phyloP scores from a whole-genome alignment of 1,284 basidiomycete genomes.

The Leccinum angustisporum region DNA sequence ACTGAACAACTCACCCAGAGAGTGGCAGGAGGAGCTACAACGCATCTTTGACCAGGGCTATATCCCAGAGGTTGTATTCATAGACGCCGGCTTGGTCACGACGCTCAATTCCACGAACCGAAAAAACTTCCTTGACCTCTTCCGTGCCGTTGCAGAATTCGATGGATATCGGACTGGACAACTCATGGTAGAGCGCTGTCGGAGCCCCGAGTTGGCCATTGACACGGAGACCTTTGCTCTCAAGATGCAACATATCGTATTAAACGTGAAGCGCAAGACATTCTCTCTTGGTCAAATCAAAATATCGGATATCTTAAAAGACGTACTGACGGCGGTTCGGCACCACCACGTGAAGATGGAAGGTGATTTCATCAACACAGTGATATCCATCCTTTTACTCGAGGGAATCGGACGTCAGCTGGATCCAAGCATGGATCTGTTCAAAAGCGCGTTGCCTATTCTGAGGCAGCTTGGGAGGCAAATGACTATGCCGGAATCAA shows the following conservation, averaged over 20 bases:
- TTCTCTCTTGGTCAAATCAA: slow-evolving; percentile 96
- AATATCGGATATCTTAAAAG: slow-evolving; percentile 89
- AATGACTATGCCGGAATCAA: slow-evolving; percentile 78
- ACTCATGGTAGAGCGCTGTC: slow-evolving; percentile 95
- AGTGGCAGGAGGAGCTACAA: slow-evolving; percentile 76
- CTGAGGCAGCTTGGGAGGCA: slow-evolving; percentile 85
- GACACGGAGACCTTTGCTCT: slow-evolving; percentile 95
- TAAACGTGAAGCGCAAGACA: slow-evolving; percentile 93
- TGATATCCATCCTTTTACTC: slow-evolving; percentile 89
- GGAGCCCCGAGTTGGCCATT: slow-evolving; percentile 87
- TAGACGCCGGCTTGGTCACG: slow-evolving; percentile 95
- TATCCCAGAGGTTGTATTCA: slow-evolving; percentile 92
- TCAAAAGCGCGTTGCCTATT: slow-evolving; percentile 91
- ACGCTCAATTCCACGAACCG: slow-evolving; percentile 82
- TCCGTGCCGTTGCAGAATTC: slow-evolving; percentile 93
- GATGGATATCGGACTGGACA: slow-evolving; percentile 94
- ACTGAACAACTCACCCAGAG: slow-evolving; percentile 54
- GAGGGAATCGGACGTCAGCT: slow-evolving; percentile 96
- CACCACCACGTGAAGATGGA: slow-evolving; percentile 98
- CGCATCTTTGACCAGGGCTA: slow-evolving; percentile 73
- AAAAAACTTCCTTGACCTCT: slow-evolving; percentile 94
- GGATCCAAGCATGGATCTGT: slow-evolving; percentile 90
- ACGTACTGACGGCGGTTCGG: slow-evolving; percentile 86
- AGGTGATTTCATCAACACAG: slow-evolving; percentile 97
- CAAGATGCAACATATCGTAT: slow-evolving; percentile 94